phyloP scores from a whole-genome alignment of 1,284 basidiomycete genomes.

The Ustilago curta region DNA sequence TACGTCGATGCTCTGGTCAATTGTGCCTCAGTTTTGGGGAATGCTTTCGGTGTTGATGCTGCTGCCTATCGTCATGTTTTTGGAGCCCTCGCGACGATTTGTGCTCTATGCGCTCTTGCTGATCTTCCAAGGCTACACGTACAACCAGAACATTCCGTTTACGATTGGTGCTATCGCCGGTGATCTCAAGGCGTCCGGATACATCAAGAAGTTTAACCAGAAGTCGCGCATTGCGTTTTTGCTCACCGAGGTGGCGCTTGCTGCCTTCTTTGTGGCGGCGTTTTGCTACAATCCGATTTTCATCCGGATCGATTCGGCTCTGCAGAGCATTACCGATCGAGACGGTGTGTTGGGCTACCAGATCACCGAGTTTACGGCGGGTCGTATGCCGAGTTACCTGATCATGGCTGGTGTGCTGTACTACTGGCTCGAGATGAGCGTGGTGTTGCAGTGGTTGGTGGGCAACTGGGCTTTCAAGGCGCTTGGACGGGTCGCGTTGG shows the following conservation, averaged over 20 bases:
- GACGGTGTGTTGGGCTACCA: slow-evolving; percentile 69
- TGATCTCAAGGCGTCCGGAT: slow-evolving; percentile 70
- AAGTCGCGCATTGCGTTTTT: slow-evolving; percentile 69
- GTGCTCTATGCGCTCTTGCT: slow-evolving; percentile 64
- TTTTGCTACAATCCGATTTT: slow-evolving; percentile 69
- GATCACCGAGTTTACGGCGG: slow-evolving; percentile 30
- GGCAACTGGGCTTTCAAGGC: slow-evolving; percentile 70
- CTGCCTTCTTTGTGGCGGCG: slow-evolving; percentile 66
- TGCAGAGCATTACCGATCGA: slow-evolving; percentile 66
- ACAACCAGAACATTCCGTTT: slow-evolving; percentile 57
- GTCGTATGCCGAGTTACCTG: slow-evolving; percentile 45
- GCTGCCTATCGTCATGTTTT: slow-evolving; percentile 68
- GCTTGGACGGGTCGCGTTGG: slow-evolving; percentile 70
- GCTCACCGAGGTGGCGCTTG: slow-evolving; percentile 64
- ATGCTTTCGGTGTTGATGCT: slow-evolving; percentile 70
- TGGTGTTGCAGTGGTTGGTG: slow-evolving; percentile 70
- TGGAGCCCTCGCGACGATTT: slow-evolving; percentile 68
- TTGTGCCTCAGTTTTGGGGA: slow-evolving; percentile 71
- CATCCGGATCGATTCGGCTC: slow-evolving; percentile 61
- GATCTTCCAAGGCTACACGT: slow-evolving; percentile 35
- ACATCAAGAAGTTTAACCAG: slow-evolving; percentile 69
- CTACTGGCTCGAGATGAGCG: slow-evolving; percentile 70
- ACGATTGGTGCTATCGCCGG: slow-evolving; percentile 69
- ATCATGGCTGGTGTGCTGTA: slow-evolving; percentile 58
- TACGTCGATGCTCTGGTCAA: slow-evolving; percentile 70